Evolutionary conservation across 73 alveolate genomes (phyloP), one percentile per base, ranked within the genome.

Genomic region (Paraurostyla sp.): DNA sequence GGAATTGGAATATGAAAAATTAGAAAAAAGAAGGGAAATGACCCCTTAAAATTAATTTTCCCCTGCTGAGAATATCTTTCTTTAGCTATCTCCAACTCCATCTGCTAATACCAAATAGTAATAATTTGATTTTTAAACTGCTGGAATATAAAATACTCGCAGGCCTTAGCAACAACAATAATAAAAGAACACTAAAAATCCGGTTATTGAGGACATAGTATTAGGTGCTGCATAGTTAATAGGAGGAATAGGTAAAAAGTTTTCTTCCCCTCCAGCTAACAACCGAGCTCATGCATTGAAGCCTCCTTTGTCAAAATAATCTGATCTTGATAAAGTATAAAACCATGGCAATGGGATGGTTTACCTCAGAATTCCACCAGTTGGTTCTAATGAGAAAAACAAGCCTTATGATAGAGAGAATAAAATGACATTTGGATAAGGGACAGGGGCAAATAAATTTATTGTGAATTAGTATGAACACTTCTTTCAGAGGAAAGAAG

Each of bases 311-410:
- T n/a, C n/a, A 60, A 60, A 60, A 27, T 9, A 11, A 4, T 11
- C 9, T 6, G 32, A 60, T 32, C 25, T 60, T 6, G 78, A 60
- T 27, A 18, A 29, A 11, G 3, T 60, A 16, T 50, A 60, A 50
- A 60, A 60, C 25, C 50, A 3, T 9, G 78, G 32, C 25, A 30
- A 25, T 60, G n/a, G 78, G 3, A 50, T 60, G 16, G 78, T 60
- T 7, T 60, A 60, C 32, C 23, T 60, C 29, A 60, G 78, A 60
- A 60, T 60, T 9, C 78, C 78, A 13, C 78, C 78, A 11, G n/a
- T n/a, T n/a, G n/a, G n/a, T n/a, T 60, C 78, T 30, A 50, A 60
- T 60, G 78, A 60, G 49, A 60, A 60, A 23, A 30, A 3, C 22
- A 20, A 7, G 33, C 13, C 71, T 23, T 33, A 25, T 3, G 3